Evolutionary conservation across 495 filamentous ascomycete genomes (phyloP), one percentile per base, ranked within the genome.

Genomic region (Podospora pseudoanserina): DNA sequence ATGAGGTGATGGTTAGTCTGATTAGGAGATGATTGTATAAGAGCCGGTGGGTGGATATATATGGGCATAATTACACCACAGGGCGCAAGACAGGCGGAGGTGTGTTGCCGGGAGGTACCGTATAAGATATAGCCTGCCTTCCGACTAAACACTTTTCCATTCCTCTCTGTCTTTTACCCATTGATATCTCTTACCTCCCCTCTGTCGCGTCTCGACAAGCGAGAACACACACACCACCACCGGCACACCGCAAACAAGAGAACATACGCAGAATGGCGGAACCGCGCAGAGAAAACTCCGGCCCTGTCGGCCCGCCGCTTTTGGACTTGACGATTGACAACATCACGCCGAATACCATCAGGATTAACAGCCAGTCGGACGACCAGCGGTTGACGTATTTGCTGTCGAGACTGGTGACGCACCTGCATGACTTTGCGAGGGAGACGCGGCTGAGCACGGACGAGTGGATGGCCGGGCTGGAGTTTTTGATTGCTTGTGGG

Each of bases 341-440:
- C 78, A 94, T 95, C 81, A 94, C 92, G 68, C 84, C 88, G 44
- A 93, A 93, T 74, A 87, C 88, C 26, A 84, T 88, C 73, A 82
- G 81, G 23, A 91, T 92, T 76, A 94, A 93, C 80, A 90, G 90
- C 18, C 89, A 90, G 73, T 85, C 86, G 71, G 67, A 79, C 64
- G 83, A 93, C 74, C 74, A 80, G 63, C 88, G 92, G 55, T 81
- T 92, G 73, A 88, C 86, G 68, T 93, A 92, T 72, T 71, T 94
- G 60, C 89, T 95, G 75, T 81, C 87, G 64, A 82, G 89, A 27
- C 83, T 95, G 39, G 89, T 94, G 63, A 87, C 86, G 1, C 92
- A 95, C 80, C 81, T 94, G 1, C 92, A 95, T 78, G 91, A 93
- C 79, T 94, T 93, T 71, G 89, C 90, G 44, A 85, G 92, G 68